Percentiles rank a stretch among this genome's conserved stretches.
These are phyloP conservation scores for Xylaria palmicola DNA, from an alignment of 495 filamentous ascomycete species.

Conservation along the genomic window DNA sequence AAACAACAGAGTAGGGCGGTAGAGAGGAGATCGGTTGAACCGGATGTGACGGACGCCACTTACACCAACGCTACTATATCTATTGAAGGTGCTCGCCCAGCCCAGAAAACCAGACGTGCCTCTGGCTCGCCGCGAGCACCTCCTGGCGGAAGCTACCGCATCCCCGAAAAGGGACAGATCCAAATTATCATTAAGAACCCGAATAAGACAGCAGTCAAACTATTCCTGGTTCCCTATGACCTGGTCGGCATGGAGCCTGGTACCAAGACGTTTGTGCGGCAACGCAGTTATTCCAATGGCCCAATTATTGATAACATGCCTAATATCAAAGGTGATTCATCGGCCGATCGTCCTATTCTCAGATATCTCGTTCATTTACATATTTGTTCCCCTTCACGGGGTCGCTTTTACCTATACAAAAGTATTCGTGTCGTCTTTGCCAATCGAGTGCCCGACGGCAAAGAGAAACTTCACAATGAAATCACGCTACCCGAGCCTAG, in stretches of 20 bases:
- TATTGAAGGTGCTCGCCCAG: conserved; percentile 37
- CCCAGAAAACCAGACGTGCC: conserved; percentile 56
- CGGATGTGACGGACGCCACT: conserved; percentile 28
- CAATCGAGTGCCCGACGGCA: conserved; percentile 94
- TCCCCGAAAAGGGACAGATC: conserved; percentile 91
- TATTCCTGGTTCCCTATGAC: conserved; percentile 95
- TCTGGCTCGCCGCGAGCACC: conserved; percentile 71
- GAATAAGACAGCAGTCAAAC: conserved; percentile 92
- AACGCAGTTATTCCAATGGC: conserved; percentile 89
- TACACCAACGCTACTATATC: conserved; percentile 27
- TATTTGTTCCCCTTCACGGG: conserved; percentile 82
- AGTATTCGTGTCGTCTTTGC: conserved; percentile 94
- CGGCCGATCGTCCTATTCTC: conserved; percentile 71
- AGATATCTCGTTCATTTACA: conserved; percentile 93
- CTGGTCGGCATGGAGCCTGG: conserved; percentile 92
- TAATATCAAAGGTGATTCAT: conserved; percentile 24
- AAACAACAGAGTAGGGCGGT: conserved; percentile 42
- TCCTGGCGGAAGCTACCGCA: conserved; percentile 86
- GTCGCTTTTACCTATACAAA: conserved; percentile 88
- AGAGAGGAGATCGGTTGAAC: conserved; percentile 27
- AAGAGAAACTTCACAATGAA: conserved; percentile 90
- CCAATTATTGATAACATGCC: conserved; percentile 72
- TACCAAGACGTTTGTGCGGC: conserved; percentile 94
- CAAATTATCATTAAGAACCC: conserved; percentile 98
- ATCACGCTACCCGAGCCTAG: conserved; percentile 85